Evolutionary conservation across 257 asterid species (phyloP).

Genomic region (Solanum lycopersicoides): DNA sequence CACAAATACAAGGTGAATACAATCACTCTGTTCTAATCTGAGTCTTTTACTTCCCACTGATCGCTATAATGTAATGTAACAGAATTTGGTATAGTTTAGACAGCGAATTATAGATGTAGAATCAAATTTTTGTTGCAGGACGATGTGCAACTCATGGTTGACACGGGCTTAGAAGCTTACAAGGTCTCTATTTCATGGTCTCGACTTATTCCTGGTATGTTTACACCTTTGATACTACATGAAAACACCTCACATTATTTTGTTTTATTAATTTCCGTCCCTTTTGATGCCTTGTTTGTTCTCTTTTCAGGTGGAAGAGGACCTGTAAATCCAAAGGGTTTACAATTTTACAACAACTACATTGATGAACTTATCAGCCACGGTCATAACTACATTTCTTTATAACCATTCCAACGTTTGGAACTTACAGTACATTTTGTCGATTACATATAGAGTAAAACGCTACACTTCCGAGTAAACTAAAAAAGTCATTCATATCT

Average conservation of each 20-base stretch:
- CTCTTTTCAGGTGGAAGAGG: slow-evolving; percentile 18
- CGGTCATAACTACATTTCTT: slow-evolving; percentile 8
- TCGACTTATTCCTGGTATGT: slow-evolving; percentile 16
- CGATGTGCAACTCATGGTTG: not conserved
- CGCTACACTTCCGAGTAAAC: not conserved
- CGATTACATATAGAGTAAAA: not conserved
- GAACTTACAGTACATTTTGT: not conserved
- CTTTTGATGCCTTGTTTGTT: slow-evolving; percentile 3
- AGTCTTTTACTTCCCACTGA: not conserved
- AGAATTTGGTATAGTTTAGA: not conserved
- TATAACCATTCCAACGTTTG: slow-evolving; percentile 19
- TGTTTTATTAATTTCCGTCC: not conserved
- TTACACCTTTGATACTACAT: not conserved
- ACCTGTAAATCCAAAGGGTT: slow-evolving; percentile 14
- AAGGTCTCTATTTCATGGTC: slow-evolving; percentile 16
- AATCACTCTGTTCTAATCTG: not conserved
- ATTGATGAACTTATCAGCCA: slow-evolving; percentile 32
- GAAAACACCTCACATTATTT: not conserved
- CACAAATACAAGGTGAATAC: slow-evolving; percentile 40
- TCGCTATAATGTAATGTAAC: not conserved
- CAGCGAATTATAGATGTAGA: not conserved
- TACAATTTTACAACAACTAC: slow-evolving; percentile 43
- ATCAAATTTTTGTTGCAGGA: not conserved
- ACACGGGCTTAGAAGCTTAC: not conserved
- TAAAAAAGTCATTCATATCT: not conserved